Evolutionary conservation across 176 grass and related monocot species (phyloP).

Genomic region (Echinochloa phyllopogon): DNA sequence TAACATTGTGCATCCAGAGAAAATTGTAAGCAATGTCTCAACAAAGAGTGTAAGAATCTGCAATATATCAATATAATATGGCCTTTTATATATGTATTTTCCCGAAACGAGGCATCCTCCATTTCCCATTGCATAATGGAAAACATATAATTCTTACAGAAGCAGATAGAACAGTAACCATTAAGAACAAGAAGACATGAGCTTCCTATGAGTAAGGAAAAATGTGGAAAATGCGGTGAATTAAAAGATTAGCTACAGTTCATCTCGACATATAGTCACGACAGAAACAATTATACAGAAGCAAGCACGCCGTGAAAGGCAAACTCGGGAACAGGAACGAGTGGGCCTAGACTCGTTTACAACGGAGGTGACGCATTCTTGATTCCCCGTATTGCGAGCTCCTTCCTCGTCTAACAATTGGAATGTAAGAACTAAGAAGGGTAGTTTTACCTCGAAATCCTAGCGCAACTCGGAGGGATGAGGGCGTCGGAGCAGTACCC

Average conservation of each 20-base stretch:
- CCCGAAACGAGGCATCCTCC: background rate
- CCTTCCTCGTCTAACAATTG: background rate
- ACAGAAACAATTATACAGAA: background rate
- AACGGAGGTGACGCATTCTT: background rate
- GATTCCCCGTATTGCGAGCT: background rate
- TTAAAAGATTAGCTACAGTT: background rate
- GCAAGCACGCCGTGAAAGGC: background rate
- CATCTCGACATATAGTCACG: background rate
- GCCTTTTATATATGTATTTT: background rate
- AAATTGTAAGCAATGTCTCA: background rate
- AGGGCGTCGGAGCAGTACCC: conserved; percentile 73
- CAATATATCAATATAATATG: background rate
- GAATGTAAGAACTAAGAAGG: background rate
- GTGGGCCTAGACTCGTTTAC: background rate
- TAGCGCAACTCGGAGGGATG: background rate
- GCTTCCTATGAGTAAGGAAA: background rate
- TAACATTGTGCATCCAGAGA: background rate
- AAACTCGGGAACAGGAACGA: background rate
- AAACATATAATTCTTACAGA: background rate
- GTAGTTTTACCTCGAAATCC: background rate
- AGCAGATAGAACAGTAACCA: background rate
- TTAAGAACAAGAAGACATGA: background rate
- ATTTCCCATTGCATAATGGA: background rate
- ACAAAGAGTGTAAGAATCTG: background rate
- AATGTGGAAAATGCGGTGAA: background rate